Base-by-base conservation (phyloP, 768 basidiomycete genomes). In the Crucibulum laeve region DNA sequence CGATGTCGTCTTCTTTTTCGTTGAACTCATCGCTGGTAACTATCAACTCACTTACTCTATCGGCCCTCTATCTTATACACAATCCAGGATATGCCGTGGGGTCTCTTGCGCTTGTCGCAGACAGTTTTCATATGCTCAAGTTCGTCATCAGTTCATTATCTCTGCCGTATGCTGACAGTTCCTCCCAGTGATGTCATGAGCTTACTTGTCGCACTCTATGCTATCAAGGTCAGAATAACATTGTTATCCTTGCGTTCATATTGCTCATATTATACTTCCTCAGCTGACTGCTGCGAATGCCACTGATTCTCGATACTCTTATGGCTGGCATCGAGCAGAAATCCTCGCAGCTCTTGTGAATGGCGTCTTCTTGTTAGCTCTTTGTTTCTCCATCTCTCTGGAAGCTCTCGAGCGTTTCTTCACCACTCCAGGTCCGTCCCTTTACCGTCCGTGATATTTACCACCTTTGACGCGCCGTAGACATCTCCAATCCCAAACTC, bases 121-220 rank as follows among this genome's bases (percentile, higher is more conserved):
- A 97, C 68, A 88, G 87, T 52, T 98, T 98, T 64, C 95, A 98
- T 68, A 98, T 96, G 94, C 83, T 97, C 68, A 97, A 97, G 93
- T 94, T 51, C 48, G 84, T 67, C 34, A 39, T 11, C 21, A 45
- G 22, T 37, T 15, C 21, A 36, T 25, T 35, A 36, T 34, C 32
- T 49, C 34, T 37, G 7, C 43, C 42, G 7, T 26, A 35, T 54
- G 58, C 35, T 47, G 36, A 46, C 46, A n/a, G 7, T 45, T 38
- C 44, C 46, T 41, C 44, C 39, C 64, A 98, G 95, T 70, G 96
- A 99, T 76, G 91, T 96, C 53, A 79, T 96, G 80, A 96, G 93
- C 62, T 70, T 99, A 47, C 60, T 94, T 45, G 93, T 98, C 41
- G 96, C 95, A 2, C 80, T 98, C 6, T 97, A 97, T 64, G 94